Base-by-base conservation (phyloP, 495 filamentous ascomycete genomes). In the Daldinia decipiens region DNA sequence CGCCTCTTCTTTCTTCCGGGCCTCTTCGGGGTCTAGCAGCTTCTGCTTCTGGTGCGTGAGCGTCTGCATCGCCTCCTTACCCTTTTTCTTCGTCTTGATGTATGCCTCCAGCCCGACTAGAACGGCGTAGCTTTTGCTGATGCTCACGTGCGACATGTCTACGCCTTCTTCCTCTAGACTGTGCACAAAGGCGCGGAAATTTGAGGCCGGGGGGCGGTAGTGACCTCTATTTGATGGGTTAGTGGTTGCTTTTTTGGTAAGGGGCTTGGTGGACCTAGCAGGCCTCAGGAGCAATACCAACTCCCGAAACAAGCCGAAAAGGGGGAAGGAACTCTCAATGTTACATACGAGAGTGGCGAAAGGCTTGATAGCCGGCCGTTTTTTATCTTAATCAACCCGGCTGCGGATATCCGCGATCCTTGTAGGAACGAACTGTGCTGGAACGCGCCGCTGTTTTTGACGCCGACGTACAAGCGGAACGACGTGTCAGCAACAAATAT, bases 351-450 rank as follows among this genome's bases (percentile, higher is more conserved):
- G 0, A 93, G 78, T 43, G 86, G 82, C 9, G 79, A 85, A 24
- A 87, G 79, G 47, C 76, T 83, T 9, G 82, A 78, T 32, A 98
- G 70, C 38, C 91, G 87, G 11, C 94, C 94, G 63, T 93, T 83
- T 69, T 91, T 91, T 54, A 97, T 89, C 76, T 91, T 94, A 68
- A 97, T 94, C 45, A 94, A 79, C 0, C 94, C 94, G 8, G 94
- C 94, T 1, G 94, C 92, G 0, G 89, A 87, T 50, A 97, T 93
- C 17, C 93, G 87, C 17, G 86, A 85, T 13, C 94, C 94, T 52
- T 93, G 91, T 2, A 98, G 82, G 73, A 98, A 98, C 0, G 91
- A 93, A 6, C 87, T 91, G 79, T 98, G 94, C 73, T 97, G 94
- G 75, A 98, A 98, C 7, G 91, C 87, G 29, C 94, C 94, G 29